Evolutionary conservation across 768 basidiomycete genomes (phyloP), one percentile per base, ranked within the genome.

Genomic region (Rhodotorula graminis): DNA sequence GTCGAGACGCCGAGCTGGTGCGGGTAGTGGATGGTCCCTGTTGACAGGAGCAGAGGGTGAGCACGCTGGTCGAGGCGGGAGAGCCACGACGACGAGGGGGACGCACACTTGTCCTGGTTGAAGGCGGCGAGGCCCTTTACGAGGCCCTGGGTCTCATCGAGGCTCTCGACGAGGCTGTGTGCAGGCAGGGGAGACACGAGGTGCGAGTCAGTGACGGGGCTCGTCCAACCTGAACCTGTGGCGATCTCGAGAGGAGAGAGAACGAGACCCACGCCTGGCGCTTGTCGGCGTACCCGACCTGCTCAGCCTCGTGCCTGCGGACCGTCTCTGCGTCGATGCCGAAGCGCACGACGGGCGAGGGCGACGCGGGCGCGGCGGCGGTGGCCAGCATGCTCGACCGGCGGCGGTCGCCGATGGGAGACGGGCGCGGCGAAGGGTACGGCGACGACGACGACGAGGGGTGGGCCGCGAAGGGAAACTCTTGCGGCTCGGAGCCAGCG

Each of bases 11-110:
- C 75, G 44, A 76, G 67, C 47, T 71, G 59, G 46, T 76, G 72
- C 9, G 75, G 75, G 52, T 76, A 76, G 52, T 76, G 75, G 33
- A 76, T 70, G 25, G 69, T 76, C 75, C 75, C 75, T 76, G 69
- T n/a, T n/a, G n/a, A 6, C 7, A 4, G 6, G 15, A 42, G 27
- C 25, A 9, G 3, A 27, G 33, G 1, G 18, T 61, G 42, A 31
- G 52, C 44, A 14, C 3, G 19, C 11, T 49, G 19, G 23, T 2
- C 47, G 3, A 15, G 18, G 10, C 15, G 14, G 4, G 53, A 57
- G 29, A 10, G 9, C 21, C 27, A 9, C 27, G 7, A n/a, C 1
- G 31, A 5, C 8, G 4, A 9, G 29, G 19, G 23, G 19, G 44
- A 67, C 75, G 44, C 49, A 76, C 75, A 76, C 33, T 76, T 76